A percentile compares a stretch with the other conserved stretches of the same genome.
Evolutionary conservation across 2,329 filamentous ascomycete genomes (phyloP).

Genomic region (Penicillium italicum): DNA sequence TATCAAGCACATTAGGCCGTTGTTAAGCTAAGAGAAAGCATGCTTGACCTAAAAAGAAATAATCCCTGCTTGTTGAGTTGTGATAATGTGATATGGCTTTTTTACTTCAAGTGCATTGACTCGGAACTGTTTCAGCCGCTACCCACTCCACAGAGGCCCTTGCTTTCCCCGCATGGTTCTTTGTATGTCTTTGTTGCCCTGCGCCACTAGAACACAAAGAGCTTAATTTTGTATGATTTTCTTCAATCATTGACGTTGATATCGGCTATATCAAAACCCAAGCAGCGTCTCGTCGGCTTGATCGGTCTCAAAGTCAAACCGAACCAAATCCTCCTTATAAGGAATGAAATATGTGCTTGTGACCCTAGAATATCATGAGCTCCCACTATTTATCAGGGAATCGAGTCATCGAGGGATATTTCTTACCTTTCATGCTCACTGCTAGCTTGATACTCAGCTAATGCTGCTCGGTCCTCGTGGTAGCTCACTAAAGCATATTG

Average conservation of each 20-base stretch:
- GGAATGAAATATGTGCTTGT: slow-evolving; percentile 52
- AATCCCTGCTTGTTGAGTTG: not conserved
- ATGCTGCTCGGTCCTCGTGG: slow-evolving; percentile 45
- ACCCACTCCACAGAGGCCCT: not conserved
- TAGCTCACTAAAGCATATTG: slow-evolving; percentile 53
- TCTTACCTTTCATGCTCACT: slow-evolving; percentile 50
- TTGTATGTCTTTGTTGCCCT: not conserved
- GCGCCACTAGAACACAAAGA: not conserved
- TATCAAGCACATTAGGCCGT: not conserved
- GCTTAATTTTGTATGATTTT: not conserved
- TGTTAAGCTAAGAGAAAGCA: not conserved
- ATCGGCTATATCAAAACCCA: slow-evolving; percentile 9
- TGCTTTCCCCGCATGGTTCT: not conserved
- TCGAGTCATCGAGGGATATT: accelerated
- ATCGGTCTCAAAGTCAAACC: slow-evolving; percentile 53
- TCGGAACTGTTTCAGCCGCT: not conserved
- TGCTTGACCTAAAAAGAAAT: not conserved
- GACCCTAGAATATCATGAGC: slow-evolving; percentile 37
- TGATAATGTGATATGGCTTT: not conserved
- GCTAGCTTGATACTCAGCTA: slow-evolving; percentile 53
- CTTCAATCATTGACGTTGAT: not conserved
- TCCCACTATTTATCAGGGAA: too few relatives aligned
- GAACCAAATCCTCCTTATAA: slow-evolving; percentile 51
- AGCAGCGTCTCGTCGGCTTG: slow-evolving; percentile 32
- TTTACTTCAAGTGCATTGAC: not conserved